A percentile compares a stretch with the other conserved stretches of the same genome.
phyloP scores from a whole-genome alignment of 495 filamentous ascomycete species.

The Articulospora tetracladia region DNA sequence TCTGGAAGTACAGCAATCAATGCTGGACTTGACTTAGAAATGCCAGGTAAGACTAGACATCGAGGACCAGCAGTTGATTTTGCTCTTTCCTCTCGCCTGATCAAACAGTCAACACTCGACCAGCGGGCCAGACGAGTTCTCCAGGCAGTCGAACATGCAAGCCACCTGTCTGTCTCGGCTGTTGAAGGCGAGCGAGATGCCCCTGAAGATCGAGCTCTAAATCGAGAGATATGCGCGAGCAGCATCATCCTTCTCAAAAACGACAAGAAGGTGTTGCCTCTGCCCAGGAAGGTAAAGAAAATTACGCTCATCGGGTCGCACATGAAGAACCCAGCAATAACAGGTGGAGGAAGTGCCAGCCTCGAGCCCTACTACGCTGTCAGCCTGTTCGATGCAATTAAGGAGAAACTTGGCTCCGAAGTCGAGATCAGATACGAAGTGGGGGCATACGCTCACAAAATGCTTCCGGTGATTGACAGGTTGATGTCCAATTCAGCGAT shows the following conservation, averaged over 20 bases:
- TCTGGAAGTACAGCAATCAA: slow-evolving; percentile 58
- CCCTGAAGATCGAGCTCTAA: slow-evolving; percentile 29
- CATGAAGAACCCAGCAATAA: slow-evolving; percentile 59
- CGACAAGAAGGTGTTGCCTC: slow-evolving; percentile 56
- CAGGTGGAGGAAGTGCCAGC: slow-evolving; percentile 66
- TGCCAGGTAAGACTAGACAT: slow-evolving; percentile 67
- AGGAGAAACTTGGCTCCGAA: slow-evolving; percentile 36
- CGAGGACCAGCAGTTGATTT: slow-evolving; percentile 55
- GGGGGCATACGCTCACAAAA: slow-evolving; percentile 56
- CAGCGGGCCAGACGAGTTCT: slow-evolving; percentile 57
- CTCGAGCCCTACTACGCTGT: slow-evolving; percentile 63
- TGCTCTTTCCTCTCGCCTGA: slow-evolving; percentile 52
- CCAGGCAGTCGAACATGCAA: slow-evolving; percentile 49
- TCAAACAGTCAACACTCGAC: slow-evolving; percentile 54
- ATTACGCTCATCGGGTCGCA: slow-evolving; percentile 60
- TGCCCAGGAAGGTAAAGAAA: slow-evolving; percentile 51
- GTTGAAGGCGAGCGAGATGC: slow-evolving; percentile 14
- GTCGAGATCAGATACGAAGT: slow-evolving; percentile 39
- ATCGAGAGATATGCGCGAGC: slow-evolving; percentile 59
- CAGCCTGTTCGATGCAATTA: slow-evolving; percentile 63
- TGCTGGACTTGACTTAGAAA: slow-evolving; percentile 71
- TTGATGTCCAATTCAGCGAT: slow-evolving; percentile 12
- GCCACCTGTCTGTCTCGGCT: slow-evolving; percentile 2
- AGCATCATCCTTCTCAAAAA: slow-evolving; percentile 73
- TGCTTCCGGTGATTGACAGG: slow-evolving; percentile 49